Base-by-base conservation (phyloP, 2,329 filamentous ascomycete genomes). In the Niveomyces coronatus region DNA sequence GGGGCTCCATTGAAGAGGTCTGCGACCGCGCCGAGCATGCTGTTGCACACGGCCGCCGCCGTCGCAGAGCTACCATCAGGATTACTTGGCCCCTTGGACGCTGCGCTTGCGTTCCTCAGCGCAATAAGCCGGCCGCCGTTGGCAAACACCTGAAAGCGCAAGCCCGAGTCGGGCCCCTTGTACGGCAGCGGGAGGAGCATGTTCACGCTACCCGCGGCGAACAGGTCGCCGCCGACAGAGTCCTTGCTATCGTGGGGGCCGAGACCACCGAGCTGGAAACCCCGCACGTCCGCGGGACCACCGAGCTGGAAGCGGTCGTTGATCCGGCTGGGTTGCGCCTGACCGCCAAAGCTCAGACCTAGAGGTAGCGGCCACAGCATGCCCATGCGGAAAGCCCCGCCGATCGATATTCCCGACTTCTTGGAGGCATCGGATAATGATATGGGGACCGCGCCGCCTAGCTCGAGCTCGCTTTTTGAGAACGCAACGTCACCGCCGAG, bases 291-390 rank as follows among this genome's bases (percentile, higher is more conserved):
- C 3, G 87, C 94, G 4, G 91, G 89, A 0, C 91, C 91, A 30
- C 91, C 91, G 22, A 98, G 82, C 53, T 87, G 79, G 65, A 98
- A 98, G 31, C 91, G 85, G 58, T 98, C 91, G 55, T 93, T 95
- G 52, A 96, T 74, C 20, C 85, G 78, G 47, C 85, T 93, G 4
- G 81, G 75, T 17, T 72, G 67, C 0, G 80, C 71, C 15, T 65
- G 63, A 34, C 65, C 64, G 14, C 60, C 52, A 37, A 69, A 50
- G 13, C 63, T 58, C 48, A 70, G 74, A 6, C 76, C 76, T 7
- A 82, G 63, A 2, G 84, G 72, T 13, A 98, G 67, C 2, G 91
- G 91, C 55, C 82, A 94, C 8, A 98, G 68, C 34, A 94, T 56
- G 24, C 91, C 91, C 15, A 83, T 76, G 36, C 89, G 76, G 39